Conservation (phyloP, 179 eudicot genomes). For the Amaranthus tricolor region DNA sequence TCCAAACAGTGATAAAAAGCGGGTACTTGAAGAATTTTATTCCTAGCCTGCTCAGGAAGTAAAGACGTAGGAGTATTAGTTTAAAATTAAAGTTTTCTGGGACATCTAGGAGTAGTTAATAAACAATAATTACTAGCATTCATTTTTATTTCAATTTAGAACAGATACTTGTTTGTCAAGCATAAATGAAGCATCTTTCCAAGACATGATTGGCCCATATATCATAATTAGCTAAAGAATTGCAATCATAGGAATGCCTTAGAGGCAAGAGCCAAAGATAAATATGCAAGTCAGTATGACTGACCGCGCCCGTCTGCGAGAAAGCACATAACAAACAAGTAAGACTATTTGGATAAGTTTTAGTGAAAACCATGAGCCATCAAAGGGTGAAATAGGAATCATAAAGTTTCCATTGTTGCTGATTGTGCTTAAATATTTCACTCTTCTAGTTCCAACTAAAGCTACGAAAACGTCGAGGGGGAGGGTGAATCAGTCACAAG, state of each 20-base stretch:
- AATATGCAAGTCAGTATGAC: slow-evolving; percentile 16
- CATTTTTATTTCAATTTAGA: neutral
- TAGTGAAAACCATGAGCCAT: neutral
- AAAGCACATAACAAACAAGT: neutral
- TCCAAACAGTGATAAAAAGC: slow-evolving; percentile 15
- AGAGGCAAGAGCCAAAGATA: slow-evolving; percentile 21
- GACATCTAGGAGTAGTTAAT: slow-evolving; percentile 30
- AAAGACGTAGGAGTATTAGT: slow-evolving; percentile 18
- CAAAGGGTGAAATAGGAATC: neutral
- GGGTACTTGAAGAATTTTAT: slow-evolving; percentile 21
- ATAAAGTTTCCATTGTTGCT: neutral
- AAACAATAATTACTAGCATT: slow-evolving; percentile 8
- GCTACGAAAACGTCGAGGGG: neutral
- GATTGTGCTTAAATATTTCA: neutral
- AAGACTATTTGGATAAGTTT: neutral
- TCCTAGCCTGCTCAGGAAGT: slow-evolving; percentile 19
- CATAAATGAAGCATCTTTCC: slow-evolving; percentile 11
- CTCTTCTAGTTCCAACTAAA: neutral
- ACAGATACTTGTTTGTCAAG: slow-evolving; percentile 5
- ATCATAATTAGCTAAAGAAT: slow-evolving; percentile 6
- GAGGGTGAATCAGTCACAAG: neutral
- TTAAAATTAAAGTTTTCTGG: slow-evolving; percentile 29
- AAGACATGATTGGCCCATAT: slow-evolving; percentile 14
- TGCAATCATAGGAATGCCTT: slow-evolving; percentile 7
- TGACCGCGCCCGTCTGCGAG: neutral